A percentile compares a stretch with the other conserved stretches of the same genome.
Conservation (phyloP, 139 green algal genomes). For the Astrephomene gubernaculifera region DNA sequence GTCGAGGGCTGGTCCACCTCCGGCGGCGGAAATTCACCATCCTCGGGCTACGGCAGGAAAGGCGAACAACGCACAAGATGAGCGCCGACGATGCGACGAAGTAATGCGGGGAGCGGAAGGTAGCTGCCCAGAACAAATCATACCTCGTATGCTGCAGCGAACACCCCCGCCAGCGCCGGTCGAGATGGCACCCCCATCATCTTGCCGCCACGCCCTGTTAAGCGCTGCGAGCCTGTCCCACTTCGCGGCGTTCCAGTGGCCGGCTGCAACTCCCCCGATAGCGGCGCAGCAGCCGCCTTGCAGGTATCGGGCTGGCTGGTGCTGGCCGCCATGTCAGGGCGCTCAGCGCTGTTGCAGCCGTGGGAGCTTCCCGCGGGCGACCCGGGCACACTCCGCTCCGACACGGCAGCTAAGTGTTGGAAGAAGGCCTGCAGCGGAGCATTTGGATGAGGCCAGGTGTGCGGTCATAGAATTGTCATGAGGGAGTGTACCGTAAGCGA, state of each 20-base stretch:
- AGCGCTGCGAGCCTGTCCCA: neutral
- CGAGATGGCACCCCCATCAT: neutral
- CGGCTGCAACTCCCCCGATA: neutral
- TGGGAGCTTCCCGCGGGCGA: neutral
- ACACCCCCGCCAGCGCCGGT: slow-evolving; percentile 1
- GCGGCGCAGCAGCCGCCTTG: neutral
- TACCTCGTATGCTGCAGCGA: neutral
- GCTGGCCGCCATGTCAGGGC: neutral
- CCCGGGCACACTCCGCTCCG: neutral
- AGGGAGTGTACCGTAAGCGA: too few relatives aligned
- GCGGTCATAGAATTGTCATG: too few relatives aligned
- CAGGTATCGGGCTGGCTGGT: neutral
- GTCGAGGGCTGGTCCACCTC: too few relatives aligned
- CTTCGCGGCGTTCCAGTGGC: neutral
- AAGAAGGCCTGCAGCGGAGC: slow-evolving; percentile 5
- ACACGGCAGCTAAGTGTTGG: slow-evolving; percentile 5
- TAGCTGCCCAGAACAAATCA: too few relatives aligned
- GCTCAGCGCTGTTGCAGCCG: neutral
- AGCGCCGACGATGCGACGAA: too few relatives aligned
- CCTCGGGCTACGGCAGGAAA: too few relatives aligned
- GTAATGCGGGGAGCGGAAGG: too few relatives aligned
- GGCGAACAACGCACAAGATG: too few relatives aligned
- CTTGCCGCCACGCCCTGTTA: neutral
- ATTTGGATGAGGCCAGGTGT: too few relatives aligned
- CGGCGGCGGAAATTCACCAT: too few relatives aligned